Conservation (phyloP, 176 grass and related monocot genomes). For the barley (Hordeum vulgare) region DNA sequence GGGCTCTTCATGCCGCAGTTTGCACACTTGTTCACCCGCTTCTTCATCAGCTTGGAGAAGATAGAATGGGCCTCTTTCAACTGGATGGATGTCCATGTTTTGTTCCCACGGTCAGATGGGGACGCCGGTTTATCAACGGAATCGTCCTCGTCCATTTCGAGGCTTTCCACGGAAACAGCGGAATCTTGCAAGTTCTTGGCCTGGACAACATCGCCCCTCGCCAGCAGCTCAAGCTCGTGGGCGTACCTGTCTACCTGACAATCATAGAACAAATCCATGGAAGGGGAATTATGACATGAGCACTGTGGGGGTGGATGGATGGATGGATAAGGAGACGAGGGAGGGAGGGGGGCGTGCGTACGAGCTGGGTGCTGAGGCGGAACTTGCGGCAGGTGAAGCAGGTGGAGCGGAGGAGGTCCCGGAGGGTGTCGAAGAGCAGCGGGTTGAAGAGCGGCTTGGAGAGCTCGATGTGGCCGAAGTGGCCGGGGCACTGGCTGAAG, state of each 20-base stretch:
- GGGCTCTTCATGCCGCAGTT: conserved; percentile 58
- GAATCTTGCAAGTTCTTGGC: conserved; percentile 58
- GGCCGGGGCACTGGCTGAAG: conserved; percentile 60
- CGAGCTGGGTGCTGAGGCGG: conserved; percentile 43
- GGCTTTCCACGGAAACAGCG: conserved; percentile 21
- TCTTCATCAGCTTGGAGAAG: conserved; percentile 48
- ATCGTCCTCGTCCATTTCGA: conserved; percentile 19
- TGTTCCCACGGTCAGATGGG: conserved; percentile 3
- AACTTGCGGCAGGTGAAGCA: conserved; percentile 87
- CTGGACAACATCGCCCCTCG: conserved; percentile 53
- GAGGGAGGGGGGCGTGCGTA: not conserved
- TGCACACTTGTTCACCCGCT: conserved; percentile 58
- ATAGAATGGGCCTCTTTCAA: conserved; percentile 47
- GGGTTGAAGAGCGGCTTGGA: conserved; percentile 69
- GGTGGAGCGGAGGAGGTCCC: conserved; percentile 49
- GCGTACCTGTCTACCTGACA: conserved; percentile 60
- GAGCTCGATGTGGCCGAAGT: conserved; percentile 91
- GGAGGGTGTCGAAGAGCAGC: conserved; percentile 46
- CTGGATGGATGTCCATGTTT: conserved; percentile 77
- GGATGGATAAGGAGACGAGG: not conserved
- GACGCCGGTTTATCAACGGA: not conserved
- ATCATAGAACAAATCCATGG: not conserved
- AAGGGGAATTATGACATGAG: not conserved
- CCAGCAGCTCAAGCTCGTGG: conserved; percentile 48
- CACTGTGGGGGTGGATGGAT: too few species aligned